Percentiles rank a stretch among this genome's conserved stretches.
Evolutionary conservation across 352 stramenopile species (phyloP).

Genomic region (Pythium plurisporium): DNA sequence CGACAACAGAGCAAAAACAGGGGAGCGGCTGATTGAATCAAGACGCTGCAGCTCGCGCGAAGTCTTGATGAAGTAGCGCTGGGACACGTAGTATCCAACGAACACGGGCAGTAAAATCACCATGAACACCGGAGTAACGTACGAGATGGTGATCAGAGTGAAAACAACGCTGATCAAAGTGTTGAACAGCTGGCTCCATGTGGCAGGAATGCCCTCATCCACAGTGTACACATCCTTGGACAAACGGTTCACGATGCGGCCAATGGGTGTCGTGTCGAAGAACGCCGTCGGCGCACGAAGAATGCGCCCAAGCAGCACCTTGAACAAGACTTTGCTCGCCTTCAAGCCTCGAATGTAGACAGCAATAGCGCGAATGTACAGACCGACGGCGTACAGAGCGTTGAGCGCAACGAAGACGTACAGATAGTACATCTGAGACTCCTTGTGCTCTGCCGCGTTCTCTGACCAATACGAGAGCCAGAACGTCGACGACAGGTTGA

Average conservation of each 20-base stretch:
- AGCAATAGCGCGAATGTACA: constrained; percentile 59
- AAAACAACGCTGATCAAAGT: constrained; percentile 66
- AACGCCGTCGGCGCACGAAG: constrained; percentile 69
- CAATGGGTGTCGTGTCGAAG: constrained; percentile 80
- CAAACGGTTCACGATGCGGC: constrained; percentile 74
- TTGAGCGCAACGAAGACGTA: constrained; percentile 83
- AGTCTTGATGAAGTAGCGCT: constrained; percentile 92
- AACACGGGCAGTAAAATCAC: constrained; percentile 68
- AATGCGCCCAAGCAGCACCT: constrained; percentile 49
- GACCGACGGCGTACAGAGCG: constrained; percentile 40
- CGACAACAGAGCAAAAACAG: constrained; percentile 94
- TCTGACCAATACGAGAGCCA: constrained; percentile 96
- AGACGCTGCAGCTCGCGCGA: constrained; percentile 94
- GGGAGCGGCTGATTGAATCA: constrained; percentile 90
- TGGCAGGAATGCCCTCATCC: constrained; percentile 68
- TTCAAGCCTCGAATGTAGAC: constrained; percentile 60
- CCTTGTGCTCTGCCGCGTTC: constrained; percentile 39
- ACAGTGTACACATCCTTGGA: constrained; percentile 80
- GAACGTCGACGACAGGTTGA: constrained; percentile 52
- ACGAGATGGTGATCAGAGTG: constrained; percentile 64
- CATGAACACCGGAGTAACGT: constrained; percentile 67
- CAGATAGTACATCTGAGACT: constrained; percentile 77
- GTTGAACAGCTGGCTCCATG: constrained; percentile 66
- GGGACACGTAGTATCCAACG: constrained; percentile 59
- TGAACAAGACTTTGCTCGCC: constrained; percentile 59